Conservation (phyloP, 345 rosid species). For the Eucalyptus erythrocorys region DNA sequence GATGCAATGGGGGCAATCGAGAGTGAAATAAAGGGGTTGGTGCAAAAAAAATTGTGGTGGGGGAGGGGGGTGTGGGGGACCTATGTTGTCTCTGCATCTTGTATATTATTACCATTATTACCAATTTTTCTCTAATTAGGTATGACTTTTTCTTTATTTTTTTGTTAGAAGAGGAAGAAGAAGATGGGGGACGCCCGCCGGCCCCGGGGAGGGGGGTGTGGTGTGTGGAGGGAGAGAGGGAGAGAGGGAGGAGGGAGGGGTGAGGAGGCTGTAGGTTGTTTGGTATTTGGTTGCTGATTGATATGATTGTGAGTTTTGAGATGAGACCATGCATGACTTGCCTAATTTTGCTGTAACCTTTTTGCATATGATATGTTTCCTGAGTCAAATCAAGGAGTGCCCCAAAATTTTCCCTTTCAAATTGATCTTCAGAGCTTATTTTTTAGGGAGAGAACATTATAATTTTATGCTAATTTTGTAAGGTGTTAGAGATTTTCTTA, state of each 20-base stretch:
- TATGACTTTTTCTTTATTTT: constrained; percentile 6
- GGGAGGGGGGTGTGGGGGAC: constrained; percentile 8
- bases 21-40: background rate
- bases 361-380: background rate
- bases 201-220: no score
- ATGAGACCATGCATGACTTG: background rate
- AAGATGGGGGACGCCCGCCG: background rate
- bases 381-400: background rate
- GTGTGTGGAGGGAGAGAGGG: no score
- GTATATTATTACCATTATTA: constrained; percentile 17
- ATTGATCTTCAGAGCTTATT: background rate
- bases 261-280: background rate
- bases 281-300: background rate
- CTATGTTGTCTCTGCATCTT: constrained; percentile 13
- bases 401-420: background rate
- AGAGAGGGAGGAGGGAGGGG: background rate
- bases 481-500: background rate
- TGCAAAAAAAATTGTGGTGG: background rate
- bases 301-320: background rate
- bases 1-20: background rate
- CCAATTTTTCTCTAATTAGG: constrained; percentile 30
- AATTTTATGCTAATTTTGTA: background rate
- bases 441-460: background rate
- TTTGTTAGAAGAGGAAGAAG: background rate
- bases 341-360: background rate